Evolutionary conservation across 2,329 filamentous ascomycete genomes (phyloP), one percentile per base, ranked within the genome.

Genomic region (Fusarium sp.): DNA sequence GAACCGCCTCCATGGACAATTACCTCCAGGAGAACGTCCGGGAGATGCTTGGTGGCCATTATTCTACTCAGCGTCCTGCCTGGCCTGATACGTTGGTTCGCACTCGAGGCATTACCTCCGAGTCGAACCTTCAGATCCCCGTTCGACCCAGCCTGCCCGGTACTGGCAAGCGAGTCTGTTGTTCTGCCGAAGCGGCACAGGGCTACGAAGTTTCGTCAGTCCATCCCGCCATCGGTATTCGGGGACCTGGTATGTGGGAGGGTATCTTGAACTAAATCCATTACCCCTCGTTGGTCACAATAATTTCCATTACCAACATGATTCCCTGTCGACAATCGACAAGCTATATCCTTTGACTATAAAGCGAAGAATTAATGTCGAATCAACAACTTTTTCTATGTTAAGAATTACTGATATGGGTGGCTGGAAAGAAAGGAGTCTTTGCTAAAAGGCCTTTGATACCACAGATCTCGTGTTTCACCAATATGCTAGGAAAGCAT

Each of bases 11-110:
- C 16, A 83, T 86, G 57, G 89, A 92, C 60, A 81, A 84, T 59
- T 79, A 82, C n/a, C 81, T 90, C 11, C 90, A 92, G 74, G 88
- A 91, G 63, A 90, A 91, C 61, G 90, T 92, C 13, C 88, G 90
- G 55, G 86, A 89, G 53, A 83, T 92, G 71, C 81, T 92, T 28
- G 80, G 80, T 43, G 80, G 76, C 33, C 74, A 74, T 52, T 78
- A 80, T 68, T 69, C 59, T 54, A 64, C 66, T 54, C 65, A 68
- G 49, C 73, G 73, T 29, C 62, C 71, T 56, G 48, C 68, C 18
- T 83, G 81, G 78, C 72, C 81, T 33, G 77, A 80, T 42, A 71
- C 77, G 15, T 71, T 83, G 62, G 76, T 82, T 57, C 82, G 80
- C 38, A 76, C 82, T 47, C 73, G 73, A 47, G 71, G 48, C 38